phyloP scores from a whole-genome alignment of 1,284 basidiomycete genomes.

The Lentinula novae-zelandiae region DNA sequence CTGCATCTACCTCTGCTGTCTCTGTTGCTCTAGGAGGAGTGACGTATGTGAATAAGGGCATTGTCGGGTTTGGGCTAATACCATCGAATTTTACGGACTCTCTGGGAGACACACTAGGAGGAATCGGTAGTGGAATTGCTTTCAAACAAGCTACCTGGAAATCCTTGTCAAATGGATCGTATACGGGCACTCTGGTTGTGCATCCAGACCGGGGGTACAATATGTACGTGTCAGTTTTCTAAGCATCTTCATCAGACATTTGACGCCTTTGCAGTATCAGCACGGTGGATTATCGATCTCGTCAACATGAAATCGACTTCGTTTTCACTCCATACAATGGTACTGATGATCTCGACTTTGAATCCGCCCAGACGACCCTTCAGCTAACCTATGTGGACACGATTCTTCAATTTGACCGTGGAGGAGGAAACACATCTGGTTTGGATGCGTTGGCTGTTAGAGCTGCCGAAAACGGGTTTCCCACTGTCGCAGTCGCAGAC shows the following conservation, averaged over 20 bases:
- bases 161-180: slow-evolving; percentile 23
- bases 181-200: slow-evolving; percentile 41
- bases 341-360: slow-evolving; percentile 43
- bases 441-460: slow-evolving; percentile 54
- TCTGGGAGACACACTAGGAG: slow-evolving; percentile 39
- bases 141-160: slow-evolving; percentile 32
- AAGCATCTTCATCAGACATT: neutral
- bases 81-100: slow-evolving; percentile 35
- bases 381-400: slow-evolving; percentile 51
- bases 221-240: slow-evolving; percentile 27
- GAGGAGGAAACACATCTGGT: slow-evolving; percentile 51
- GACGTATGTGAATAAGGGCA: slow-evolving; percentile 29
- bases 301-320: slow-evolving; percentile 58
- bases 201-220: slow-evolving; percentile 56
- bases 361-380: slow-evolving; percentile 50
- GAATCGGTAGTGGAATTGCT: slow-evolving; percentile 37
- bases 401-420: slow-evolving; percentile 51
- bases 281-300: slow-evolving; percentile 59
- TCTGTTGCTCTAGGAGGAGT: slow-evolving; percentile 21
- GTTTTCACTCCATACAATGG: slow-evolving; percentile 54
- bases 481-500: slow-evolving; percentile 27
- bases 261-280: neutral
- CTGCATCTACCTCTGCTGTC: slow-evolving; percentile 7
- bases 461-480: slow-evolving; percentile 31
- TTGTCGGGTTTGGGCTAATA: slow-evolving; percentile 40